Percentiles rank a stretch among this genome's conserved stretches.
Conservation (phyloP, 2,329 filamentous ascomycete species). For the Stenocarpella maydis region DNA sequence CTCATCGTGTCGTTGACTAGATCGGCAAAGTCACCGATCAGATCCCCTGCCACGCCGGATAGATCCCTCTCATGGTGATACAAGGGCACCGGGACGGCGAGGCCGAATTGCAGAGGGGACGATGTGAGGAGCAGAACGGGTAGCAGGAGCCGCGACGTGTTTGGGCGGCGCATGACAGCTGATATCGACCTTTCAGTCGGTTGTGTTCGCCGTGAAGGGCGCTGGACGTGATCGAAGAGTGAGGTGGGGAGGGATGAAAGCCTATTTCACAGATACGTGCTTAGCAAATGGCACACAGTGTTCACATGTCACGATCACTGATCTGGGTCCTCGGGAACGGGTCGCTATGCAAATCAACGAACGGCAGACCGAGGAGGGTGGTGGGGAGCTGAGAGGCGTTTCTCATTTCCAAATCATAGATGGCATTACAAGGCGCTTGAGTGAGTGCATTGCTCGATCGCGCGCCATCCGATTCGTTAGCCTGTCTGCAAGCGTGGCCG, state of each 20-base stretch:
- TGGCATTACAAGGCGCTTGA: conserved; percentile 23
- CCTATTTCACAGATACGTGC: not conserved
- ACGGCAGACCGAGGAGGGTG: not conserved
- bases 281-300: not conserved
- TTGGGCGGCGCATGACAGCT: conserved; percentile 25
- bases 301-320: conserved; percentile 6
- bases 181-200: not conserved
- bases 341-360: not conserved
- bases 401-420: conserved; percentile 1
- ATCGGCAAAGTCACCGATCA: conserved; percentile 12
- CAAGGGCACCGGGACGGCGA: not conserved
- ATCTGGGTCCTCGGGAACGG: not conserved
- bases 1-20: conserved; percentile 24
- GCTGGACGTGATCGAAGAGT: not conserved
- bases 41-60: not conserved
- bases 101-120: not conserved
- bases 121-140: not conserved
- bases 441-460: conserved; percentile 10
- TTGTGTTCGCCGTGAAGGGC: not conserved
- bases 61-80: conserved; percentile 24
- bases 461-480: conserved; percentile 27
- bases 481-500: conserved; percentile 8
- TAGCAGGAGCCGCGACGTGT: not conserved
- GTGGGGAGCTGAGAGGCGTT: not conserved
- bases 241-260: not conserved